Conservation (phyloP, 345 rosid species). For the Lumnitzera littorea region DNA sequence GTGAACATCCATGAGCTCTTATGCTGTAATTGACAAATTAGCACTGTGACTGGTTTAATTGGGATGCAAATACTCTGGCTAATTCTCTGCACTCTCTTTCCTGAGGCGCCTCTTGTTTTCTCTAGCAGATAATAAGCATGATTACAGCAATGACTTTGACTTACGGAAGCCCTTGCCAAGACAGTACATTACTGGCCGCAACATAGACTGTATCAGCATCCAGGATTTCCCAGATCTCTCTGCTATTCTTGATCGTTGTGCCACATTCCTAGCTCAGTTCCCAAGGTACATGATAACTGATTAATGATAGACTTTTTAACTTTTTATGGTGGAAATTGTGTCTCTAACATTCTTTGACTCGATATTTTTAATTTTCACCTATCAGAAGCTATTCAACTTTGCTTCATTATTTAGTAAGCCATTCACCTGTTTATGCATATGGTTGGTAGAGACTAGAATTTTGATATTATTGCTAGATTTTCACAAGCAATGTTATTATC, state of each 20-base stretch:
- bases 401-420: no score
- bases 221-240: conserved; percentile 47
- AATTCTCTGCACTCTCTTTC: background rate
- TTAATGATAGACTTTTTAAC: conserved; percentile 4
- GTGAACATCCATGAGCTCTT: background rate
- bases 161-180: conserved; percentile 88
- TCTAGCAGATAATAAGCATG: conserved; percentile 52
- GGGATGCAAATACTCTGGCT: background rate
- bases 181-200: conserved; percentile 47
- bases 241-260: conserved; percentile 44
- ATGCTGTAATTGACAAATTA: background rate
- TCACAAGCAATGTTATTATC: no score
- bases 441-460: no score
- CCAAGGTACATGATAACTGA: conserved; percentile 33
- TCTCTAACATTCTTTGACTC: background rate
- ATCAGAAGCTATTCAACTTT: no score
- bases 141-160: conserved; percentile 79
- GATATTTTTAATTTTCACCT: background rate
- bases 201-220: conserved; percentile 66
- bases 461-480: no score
- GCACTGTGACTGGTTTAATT: background rate
- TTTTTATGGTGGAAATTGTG: background rate
- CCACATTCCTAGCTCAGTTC: conserved; percentile 58
- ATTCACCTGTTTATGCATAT: no score
- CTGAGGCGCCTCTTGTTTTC: conserved; percentile 1